These are phyloP conservation scores for Scutellaria minor DNA, from an alignment of 257 asterid species.

Conservation along the genomic window DNA sequence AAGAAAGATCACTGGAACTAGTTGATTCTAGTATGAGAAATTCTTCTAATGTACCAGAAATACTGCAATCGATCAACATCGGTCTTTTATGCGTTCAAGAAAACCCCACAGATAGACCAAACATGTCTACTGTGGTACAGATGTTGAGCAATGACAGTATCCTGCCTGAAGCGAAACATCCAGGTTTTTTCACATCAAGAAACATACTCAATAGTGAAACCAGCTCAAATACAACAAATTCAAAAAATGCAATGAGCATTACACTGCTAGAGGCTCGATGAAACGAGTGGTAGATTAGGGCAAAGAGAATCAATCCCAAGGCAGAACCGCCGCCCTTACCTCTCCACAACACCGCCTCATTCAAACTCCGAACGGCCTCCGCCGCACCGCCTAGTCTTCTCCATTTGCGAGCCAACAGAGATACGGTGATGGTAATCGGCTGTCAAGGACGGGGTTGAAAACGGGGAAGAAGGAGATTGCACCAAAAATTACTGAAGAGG, in stretches of 20 bases:
- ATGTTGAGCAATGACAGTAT: conserved; percentile 37
- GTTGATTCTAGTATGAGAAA: conserved; percentile 22
- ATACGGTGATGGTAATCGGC: too few relatives aligned
- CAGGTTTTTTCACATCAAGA: conserved; percentile 3
- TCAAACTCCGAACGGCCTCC: too few relatives aligned
- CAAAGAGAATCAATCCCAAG: too few relatives aligned
- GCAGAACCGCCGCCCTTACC: too few relatives aligned
- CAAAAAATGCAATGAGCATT: background rate
- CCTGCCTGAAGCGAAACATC: conserved; percentile 28
- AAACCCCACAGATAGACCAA: conserved; percentile 27
- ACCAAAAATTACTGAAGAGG: too few relatives aligned
- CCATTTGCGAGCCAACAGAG: too few relatives aligned
- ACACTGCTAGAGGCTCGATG: conserved; percentile 13
- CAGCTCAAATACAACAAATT: conserved; percentile 1
- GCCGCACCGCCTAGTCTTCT: too few relatives aligned
- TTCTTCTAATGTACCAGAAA: conserved; percentile 4
- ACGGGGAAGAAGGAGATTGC: too few relatives aligned
- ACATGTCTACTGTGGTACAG: conserved; percentile 38
- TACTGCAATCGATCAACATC: conserved; percentile 3
- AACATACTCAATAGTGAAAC: background rate
- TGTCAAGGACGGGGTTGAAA: too few relatives aligned
- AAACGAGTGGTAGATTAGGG: background rate
- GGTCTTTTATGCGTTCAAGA: conserved; percentile 44
- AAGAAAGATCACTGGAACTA: conserved; percentile 35
- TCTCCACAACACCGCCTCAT: too few relatives aligned